phyloP scores from a whole-genome alignment of 2,329 filamentous ascomycete genomes.

The Sphaerulina populicola region DNA sequence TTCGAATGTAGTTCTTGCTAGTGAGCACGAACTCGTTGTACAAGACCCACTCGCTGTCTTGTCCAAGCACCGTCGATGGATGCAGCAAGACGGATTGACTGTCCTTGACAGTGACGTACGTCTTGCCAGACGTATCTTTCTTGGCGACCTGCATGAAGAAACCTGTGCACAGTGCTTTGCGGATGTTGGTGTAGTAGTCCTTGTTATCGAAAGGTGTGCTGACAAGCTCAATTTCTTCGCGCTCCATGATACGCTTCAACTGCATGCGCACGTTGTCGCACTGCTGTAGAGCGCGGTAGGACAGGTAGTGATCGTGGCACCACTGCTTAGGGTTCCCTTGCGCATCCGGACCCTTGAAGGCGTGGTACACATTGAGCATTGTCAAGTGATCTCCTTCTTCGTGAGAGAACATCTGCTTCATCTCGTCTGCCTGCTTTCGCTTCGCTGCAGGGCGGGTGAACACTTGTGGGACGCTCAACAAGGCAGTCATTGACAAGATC shows the following conservation, averaged over 20 bases:
- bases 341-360: constrained; percentile 71
- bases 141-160: constrained; percentile 99
- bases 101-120: constrained; percentile 93
- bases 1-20: constrained; percentile 95
- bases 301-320: constrained; percentile 96
- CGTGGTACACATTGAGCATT: constrained; percentile 94
- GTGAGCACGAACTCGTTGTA: constrained; percentile 99
- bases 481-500: constrained; percentile 85
- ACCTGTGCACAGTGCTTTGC: constrained; percentile 78
- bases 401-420: constrained; percentile 91
- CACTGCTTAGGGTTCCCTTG: constrained; percentile 73
- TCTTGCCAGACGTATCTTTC: constrained; percentile 78
- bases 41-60: constrained; percentile 91
- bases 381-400: constrained; percentile 92
- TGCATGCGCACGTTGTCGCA: constrained; percentile 91
- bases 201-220: constrained; percentile 89
- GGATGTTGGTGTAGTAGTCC: constrained; percentile 97
- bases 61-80: constrained; percentile 78
- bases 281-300: constrained; percentile 75
- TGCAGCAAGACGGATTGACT: constrained; percentile 89
- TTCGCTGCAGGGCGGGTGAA: constrained; percentile 80
- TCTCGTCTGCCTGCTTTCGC: constrained; percentile 88
- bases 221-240: constrained; percentile 72
- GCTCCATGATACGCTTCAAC: constrained; percentile 94
- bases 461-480: constrained; percentile 89